Percentiles rank a stretch among this genome's conserved stretches.
These are phyloP conservation scores for Strigomonas galati DNA, from an alignment of 208 protist genomes.

Conservation along the genomic window DNA sequence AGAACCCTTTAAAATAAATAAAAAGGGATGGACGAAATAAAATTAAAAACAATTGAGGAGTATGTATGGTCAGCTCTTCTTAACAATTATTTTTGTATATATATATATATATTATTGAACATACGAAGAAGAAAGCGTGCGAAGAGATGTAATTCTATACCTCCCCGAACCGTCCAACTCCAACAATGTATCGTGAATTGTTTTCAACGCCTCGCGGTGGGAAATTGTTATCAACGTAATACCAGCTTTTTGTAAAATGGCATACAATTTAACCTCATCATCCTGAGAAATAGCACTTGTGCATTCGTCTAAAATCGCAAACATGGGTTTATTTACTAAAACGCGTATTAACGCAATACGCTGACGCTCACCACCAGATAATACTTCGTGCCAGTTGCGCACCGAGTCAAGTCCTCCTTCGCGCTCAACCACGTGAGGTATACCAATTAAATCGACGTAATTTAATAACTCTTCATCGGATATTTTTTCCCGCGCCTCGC, in stretches of 20 bases:
- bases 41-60: neutral
- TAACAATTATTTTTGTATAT: neutral
- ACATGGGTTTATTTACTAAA: conserved; percentile 69
- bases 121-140: neutral
- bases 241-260: conserved; percentile 53
- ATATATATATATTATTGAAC: neutral
- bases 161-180: conserved; percentile 57
- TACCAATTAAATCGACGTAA: conserved; percentile 41
- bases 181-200: conserved; percentile 56
- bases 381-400: conserved; percentile 79
- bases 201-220: conserved; percentile 66
- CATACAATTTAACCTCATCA: conserved; percentile 73
- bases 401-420: conserved; percentile 75
- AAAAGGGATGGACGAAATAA: neutral
- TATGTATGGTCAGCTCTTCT: neutral
- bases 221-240: conserved; percentile 85
- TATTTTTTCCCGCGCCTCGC: conserved; percentile 23
- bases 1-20: no score
- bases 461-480: conserved; percentile 51
- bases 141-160: conserved; percentile 29
- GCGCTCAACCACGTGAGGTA: conserved; percentile 60
- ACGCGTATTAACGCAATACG: conserved; percentile 80
- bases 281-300: conserved; percentile 88
- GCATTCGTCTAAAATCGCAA: conserved; percentile 90
- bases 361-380: conserved; percentile 90